phyloP scores from a whole-genome alignment of 2,329 filamentous ascomycete species.

The Trichoderma cornu-damae region DNA sequence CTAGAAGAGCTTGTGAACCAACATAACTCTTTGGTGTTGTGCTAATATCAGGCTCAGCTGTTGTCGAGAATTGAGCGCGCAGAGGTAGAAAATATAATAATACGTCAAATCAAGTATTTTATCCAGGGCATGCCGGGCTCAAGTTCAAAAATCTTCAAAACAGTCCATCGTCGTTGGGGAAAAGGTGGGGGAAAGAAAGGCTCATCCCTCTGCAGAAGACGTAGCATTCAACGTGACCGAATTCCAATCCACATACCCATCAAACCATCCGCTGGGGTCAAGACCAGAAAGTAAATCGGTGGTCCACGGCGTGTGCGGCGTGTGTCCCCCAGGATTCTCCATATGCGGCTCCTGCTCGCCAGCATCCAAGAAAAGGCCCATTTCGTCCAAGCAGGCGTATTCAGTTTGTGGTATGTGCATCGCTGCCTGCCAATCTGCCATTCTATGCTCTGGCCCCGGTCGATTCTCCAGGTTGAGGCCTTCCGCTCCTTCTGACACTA shows the following conservation, averaged over 20 bases:
- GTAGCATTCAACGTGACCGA: constrained; percentile 31
- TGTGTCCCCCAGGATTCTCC: background rate
- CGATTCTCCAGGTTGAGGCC: constrained; percentile 21
- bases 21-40: too few species aligned
- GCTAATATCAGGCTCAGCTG: too few species aligned
- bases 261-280: constrained; percentile 34
- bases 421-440: constrained; percentile 19
- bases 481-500: constrained; percentile 37
- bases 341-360: background rate
- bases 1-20: too few species aligned
- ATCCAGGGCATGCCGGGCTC: too few species aligned
- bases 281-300: constrained; percentile 32
- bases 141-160: too few species aligned
- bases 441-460: constrained; percentile 2
- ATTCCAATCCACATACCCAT: constrained; percentile 35
- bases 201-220: constrained; percentile 26
- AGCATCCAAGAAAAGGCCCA: constrained; percentile 1
- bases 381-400: constrained; percentile 1
- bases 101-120: too few species aligned
- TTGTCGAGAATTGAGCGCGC: too few species aligned
- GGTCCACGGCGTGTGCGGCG: constrained; percentile 25
- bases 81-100: too few species aligned
- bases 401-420: constrained; percentile 3
- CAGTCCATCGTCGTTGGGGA: too few species aligned
- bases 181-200: background rate